Percentiles rank a stretch among this genome's conserved stretches.
Evolutionary conservation across 768 basidiomycete genomes (phyloP).

Genomic region (Calocybe cyanea): DNA sequence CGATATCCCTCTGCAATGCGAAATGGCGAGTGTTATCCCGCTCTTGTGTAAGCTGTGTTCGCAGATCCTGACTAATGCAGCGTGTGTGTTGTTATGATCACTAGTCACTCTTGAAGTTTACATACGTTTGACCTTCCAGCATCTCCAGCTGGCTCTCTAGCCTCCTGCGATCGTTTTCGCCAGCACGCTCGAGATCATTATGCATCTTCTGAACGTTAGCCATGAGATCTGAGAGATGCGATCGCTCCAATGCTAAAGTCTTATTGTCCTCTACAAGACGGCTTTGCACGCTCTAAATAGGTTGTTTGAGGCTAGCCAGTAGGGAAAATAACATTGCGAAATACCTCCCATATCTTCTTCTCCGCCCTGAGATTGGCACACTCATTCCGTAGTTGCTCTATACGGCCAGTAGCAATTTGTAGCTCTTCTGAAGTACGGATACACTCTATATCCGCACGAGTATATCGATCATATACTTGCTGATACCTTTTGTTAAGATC

Average conservation of each 20-base stretch:
- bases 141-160: constrained; percentile 77
- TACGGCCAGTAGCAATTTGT: constrained; percentile 48
- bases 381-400: constrained; percentile 83
- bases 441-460: constrained; percentile 71
- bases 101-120: constrained; percentile 6
- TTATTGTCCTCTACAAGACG: constrained; percentile 87
- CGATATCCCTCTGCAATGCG: constrained; percentile 78
- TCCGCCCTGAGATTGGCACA: constrained; percentile 86
- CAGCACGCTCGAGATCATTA: constrained; percentile 78
- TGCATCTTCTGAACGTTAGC: constrained; percentile 89
- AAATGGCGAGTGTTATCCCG: constrained; percentile 70
- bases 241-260: constrained; percentile 72
- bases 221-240: constrained; percentile 85
- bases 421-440: constrained; percentile 67
- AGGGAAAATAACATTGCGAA: constrained; percentile 13
- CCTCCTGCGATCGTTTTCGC: constrained; percentile 77
- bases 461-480: constrained; percentile 70
- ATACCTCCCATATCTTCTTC: constrained; percentile 90
- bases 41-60: constrained; percentile 66
- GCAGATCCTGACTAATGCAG: constrained; percentile 62
- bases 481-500: constrained; percentile 65
- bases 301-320: constrained; percentile 4
- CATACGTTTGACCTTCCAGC: constrained; percentile 76
- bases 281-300: constrained; percentile 62
- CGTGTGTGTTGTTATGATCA: background rate